These are phyloP conservation scores for Scleromitrula shiraiana DNA, from an alignment of 2,329 filamentous ascomycete genomes.

Conservation along the genomic window DNA sequence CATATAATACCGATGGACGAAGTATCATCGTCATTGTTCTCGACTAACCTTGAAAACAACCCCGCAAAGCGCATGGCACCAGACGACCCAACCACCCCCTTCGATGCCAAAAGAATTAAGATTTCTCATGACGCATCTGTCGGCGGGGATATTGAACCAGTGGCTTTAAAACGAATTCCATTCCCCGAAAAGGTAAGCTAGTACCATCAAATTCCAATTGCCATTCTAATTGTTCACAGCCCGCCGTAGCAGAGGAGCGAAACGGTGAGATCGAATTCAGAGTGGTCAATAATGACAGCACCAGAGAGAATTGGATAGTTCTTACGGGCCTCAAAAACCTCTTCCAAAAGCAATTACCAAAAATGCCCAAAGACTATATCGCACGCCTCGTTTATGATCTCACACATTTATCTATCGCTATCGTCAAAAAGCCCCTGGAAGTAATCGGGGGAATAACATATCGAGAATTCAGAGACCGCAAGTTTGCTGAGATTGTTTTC, in stretches of 20 bases:
- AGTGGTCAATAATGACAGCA: constrained; percentile 94
- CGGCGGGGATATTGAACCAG: constrained; percentile 38
- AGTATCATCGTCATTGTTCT: too few species aligned
- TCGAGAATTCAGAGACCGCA: constrained; percentile 81
- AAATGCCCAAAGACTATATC: constrained; percentile 99
- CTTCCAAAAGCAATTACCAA: constrained; percentile 95
- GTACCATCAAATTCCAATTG: constrained; percentile 9
- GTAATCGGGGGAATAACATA: constrained; percentile 96
- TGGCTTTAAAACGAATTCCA: constrained; percentile 60
- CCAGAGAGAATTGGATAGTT: constrained; percentile 83
- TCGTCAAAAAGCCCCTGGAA: constrained; percentile 92
- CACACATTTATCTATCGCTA: constrained; percentile 91
- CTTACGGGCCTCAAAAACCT: constrained; percentile 94
- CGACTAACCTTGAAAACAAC: too few species aligned
- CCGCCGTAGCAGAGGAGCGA: constrained; percentile 87
- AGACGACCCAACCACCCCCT: constrained; percentile 54
- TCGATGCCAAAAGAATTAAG: constrained; percentile 58
- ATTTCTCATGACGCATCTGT: constrained; percentile 36
- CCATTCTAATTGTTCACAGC: constrained; percentile 39
- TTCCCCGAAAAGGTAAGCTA: constrained; percentile 87
- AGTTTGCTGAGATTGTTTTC: constrained; percentile 97
- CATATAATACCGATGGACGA: too few species aligned
- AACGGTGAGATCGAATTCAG: constrained; percentile 93
- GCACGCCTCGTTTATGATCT: constrained; percentile 95
- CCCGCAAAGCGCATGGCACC: too few species aligned